Base-by-base conservation (phyloP, 768 basidiomycete genomes). In the Mycena filopes region DNA sequence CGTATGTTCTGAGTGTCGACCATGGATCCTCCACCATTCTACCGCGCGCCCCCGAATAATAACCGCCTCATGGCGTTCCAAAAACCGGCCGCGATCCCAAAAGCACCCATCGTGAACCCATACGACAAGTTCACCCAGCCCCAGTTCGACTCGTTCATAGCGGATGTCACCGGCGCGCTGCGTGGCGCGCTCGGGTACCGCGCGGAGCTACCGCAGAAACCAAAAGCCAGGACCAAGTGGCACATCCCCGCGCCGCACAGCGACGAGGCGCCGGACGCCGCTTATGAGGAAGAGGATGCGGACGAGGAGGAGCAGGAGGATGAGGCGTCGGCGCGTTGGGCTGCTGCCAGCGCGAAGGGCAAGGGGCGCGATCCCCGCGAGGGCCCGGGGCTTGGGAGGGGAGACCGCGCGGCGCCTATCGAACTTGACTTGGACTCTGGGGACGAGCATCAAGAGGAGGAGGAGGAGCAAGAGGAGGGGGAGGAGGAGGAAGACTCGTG, bases 101-200 rank as follows among this genome's bases (percentile, higher is more conserved):
- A 82, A 21, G 77, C 87, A 8, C 89, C 90, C 21, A 83, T 90
- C 56, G 75, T 85, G 55, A 92, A 92, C 70, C 91, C 91, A 2
- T 92, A 88, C 73, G 89, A 92, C 74, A 89, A 88, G 74, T 90
- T 92, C 74, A 82, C 88, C 2, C 83, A 87, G 72, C 77, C 80
- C 1, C 86, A 91, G 67, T 92, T 91, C 70, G 89, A 92, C 80
- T 79, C 82, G 72, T 92, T 87, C 87, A 88, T 92, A 69, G 83
- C 81, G 69, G 87, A 82, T 70, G 83, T 92, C 46, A 90, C 87
- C 0, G 75, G 81, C 64, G 79, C 85, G 54, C 77, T 92, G 29
- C 83, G 83, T 61, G 81, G 77, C 51, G 91, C 90, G 25, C 79
- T 92, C 11, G 86, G 86, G 0, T 82, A 84, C 49, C 84, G 80